Percentiles rank a stretch among this genome's conserved stretches.
phyloP scores from a whole-genome alignment of 768 basidiomycete species.

The Trichaptum fuscoviolaceum region DNA sequence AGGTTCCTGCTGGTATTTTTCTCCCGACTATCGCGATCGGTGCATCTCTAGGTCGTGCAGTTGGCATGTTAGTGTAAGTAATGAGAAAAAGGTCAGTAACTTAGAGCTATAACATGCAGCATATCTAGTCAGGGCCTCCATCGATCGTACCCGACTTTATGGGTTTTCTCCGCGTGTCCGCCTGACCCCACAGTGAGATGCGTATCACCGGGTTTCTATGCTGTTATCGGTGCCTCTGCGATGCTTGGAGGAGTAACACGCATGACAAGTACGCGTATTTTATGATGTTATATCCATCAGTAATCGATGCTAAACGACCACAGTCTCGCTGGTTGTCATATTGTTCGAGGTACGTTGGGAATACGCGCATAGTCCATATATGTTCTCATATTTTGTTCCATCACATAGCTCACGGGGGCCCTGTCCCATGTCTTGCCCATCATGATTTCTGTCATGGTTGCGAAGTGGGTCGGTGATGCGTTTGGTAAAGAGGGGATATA shows the following conservation, averaged over 20 bases:
- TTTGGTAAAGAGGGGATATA: conserved; percentile 67
- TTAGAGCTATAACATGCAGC: conserved; percentile 2
- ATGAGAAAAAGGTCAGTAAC: background rate
- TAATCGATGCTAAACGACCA: background rate
- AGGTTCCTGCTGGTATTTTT: conserved; percentile 77
- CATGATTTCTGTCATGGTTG: conserved; percentile 73
- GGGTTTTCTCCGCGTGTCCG: conserved; percentile 68
- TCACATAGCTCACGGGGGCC: conserved; percentile 61
- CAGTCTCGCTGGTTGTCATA: conserved; percentile 73
- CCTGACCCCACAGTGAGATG: conserved; percentile 65
- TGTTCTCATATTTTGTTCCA: background rate
- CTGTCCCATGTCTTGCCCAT: conserved; percentile 78
- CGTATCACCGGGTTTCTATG: conserved; percentile 72
- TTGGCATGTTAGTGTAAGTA: conserved; percentile 61
- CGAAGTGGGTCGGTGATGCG: conserved; percentile 75
- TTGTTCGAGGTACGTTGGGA: conserved; percentile 53
- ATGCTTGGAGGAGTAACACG: conserved; percentile 74
- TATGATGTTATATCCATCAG: background rate
- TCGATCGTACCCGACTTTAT: conserved; percentile 58
- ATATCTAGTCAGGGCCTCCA: conserved; percentile 57
- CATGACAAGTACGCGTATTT: conserved; percentile 56
- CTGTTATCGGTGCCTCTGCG: conserved; percentile 70
- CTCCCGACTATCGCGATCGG: conserved; percentile 72
- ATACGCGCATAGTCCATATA: conserved; percentile 5
- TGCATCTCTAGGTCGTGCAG: conserved; percentile 65